phyloP scores from a whole-genome alignment of 345 rosid genomes.

The Gossypium sturtianum region DNA sequence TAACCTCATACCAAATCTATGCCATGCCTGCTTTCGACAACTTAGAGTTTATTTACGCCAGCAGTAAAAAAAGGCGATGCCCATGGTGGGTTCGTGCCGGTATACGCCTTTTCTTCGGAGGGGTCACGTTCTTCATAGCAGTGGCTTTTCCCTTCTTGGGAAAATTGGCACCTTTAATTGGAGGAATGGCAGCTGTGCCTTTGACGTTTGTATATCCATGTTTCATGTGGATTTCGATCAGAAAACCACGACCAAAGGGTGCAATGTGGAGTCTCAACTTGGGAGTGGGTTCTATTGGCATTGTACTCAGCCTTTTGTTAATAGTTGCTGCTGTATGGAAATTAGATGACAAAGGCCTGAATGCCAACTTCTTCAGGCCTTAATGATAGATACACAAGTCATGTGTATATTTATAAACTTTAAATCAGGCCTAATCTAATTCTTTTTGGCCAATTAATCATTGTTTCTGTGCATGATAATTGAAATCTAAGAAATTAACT shows the following conservation, averaged over 20 bases:
- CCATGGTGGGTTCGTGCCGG: constrained; percentile 20
- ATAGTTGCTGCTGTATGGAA: constrained; percentile 38
- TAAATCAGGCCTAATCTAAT: background rate
- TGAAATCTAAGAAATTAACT: too few relatives aligned
- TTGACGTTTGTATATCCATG: constrained; percentile 49
- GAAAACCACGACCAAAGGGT: constrained; percentile 1
- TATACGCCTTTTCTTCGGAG: constrained; percentile 37
- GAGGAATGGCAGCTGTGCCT: constrained; percentile 36
- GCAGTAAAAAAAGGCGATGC: constrained; percentile 22
- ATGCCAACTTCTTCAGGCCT: constrained; percentile 48
- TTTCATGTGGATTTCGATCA: constrained; percentile 48
- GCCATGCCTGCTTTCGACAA: constrained; percentile 57
- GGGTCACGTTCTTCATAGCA: constrained; percentile 31
- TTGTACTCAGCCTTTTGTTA: constrained; percentile 21
- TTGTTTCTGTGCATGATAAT: background rate
- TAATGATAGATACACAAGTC: background rate
- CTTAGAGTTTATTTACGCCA: constrained; percentile 25
- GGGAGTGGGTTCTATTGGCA: constrained; percentile 39
- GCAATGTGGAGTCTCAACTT: constrained; percentile 35
- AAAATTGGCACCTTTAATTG: constrained; percentile 31
- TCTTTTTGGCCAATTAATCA: background rate
- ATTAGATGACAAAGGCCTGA: constrained; percentile 29
- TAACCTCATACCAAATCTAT: constrained; percentile 43
- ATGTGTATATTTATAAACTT: background rate
- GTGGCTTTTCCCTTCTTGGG: constrained; percentile 46